phyloP scores from a whole-genome alignment of 2,329 filamentous ascomycete genomes.

The Ophiostoma fasciatum region DNA sequence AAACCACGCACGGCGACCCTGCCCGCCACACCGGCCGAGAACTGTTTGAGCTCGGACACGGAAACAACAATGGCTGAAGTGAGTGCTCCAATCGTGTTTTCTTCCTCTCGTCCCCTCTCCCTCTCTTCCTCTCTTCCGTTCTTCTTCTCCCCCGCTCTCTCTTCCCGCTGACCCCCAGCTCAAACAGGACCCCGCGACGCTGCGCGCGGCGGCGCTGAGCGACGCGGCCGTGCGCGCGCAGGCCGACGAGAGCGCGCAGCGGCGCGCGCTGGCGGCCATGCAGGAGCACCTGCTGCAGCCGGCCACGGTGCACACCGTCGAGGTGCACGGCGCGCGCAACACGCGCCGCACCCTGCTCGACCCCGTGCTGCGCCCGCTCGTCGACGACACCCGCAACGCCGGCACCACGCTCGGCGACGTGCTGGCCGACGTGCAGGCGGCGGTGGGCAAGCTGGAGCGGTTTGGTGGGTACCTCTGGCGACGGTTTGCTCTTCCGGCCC shows the following conservation, averaged over 20 bases:
- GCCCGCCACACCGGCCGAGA: too few relatives aligned
- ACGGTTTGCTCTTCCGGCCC: too few relatives aligned
- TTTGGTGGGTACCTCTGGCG: slow-evolving; percentile 5
- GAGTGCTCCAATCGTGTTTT: too few relatives aligned
- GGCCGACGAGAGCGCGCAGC: slow-evolving; percentile 7
- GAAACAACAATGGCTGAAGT: too few relatives aligned
- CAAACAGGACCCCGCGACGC: slow-evolving; percentile 5
- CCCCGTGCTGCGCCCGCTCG: slow-evolving; percentile 61
- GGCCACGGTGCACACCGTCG: slow-evolving; percentile 73
- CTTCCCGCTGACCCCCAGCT: slow-evolving; percentile 2
- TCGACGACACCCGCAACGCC: slow-evolving; percentile 50
- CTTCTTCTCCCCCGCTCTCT: not conserved
- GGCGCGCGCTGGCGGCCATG: slow-evolving; percentile 20
- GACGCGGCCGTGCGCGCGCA: slow-evolving; percentile 2
- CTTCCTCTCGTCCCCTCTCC: not conserved
- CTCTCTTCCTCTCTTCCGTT: not conserved
- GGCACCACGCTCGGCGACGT: slow-evolving; percentile 71
- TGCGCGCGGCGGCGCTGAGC: slow-evolving; percentile 8
- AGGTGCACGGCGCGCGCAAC: slow-evolving; percentile 66
- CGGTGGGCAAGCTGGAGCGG: slow-evolving; percentile 58
- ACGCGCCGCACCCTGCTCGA: slow-evolving; percentile 78
- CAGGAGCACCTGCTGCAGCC: slow-evolving; percentile 74
- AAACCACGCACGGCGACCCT: too few relatives aligned
- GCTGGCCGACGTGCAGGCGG: slow-evolving; percentile 53
- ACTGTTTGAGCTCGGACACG: too few relatives aligned